A percentile compares a stretch with the other conserved stretches of the same genome.
Evolutionary conservation across 106 monocot genomes (phyloP).

Genomic region (Dioscorea dumetorum): DNA sequence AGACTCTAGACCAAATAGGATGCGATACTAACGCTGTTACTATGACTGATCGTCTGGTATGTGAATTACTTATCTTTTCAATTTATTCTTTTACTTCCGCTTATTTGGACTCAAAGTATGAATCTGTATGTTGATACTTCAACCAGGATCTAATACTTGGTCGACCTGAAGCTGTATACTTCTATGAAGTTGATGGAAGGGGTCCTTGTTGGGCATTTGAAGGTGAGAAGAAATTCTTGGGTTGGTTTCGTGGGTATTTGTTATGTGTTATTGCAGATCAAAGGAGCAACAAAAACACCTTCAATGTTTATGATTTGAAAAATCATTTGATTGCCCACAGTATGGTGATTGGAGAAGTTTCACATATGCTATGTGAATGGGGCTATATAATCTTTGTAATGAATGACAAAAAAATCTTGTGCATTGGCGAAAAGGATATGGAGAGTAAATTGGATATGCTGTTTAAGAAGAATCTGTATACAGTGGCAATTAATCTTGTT

Average conservation of each 20-base stretch:
- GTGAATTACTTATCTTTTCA: neutral
- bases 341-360: constrained; percentile 73
- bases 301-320: constrained; percentile 95
- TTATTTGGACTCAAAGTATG: neutral
- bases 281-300: constrained; percentile 42
- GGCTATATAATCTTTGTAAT: constrained; percentile 85
- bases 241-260: constrained; percentile 97
- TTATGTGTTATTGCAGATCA: constrained; percentile 74
- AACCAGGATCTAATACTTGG: constrained; percentile 88
- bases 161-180: constrained; percentile 94
- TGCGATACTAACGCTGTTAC: constrained; percentile 64
- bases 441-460: constrained; percentile 98
- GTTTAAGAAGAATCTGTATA: constrained; percentile 95
- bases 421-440: constrained; percentile 97
- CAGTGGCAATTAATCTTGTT: constrained; percentile 92
- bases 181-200: constrained; percentile 89
- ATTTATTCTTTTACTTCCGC: neutral
- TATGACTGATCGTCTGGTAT: constrained; percentile 92
- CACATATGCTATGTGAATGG: constrained; percentile 93
- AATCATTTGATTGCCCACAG: constrained; percentile 89
- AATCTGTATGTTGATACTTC: neutral
- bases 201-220: constrained; percentile 99
- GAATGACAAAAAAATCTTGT: constrained; percentile 66
- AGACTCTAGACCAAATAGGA: constrained; percentile 85
- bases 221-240: constrained; percentile 88